Evolutionary conservation across 495 filamentous ascomycete genomes (phyloP).

Genomic region (Hyaloscypha finlandica): DNA sequence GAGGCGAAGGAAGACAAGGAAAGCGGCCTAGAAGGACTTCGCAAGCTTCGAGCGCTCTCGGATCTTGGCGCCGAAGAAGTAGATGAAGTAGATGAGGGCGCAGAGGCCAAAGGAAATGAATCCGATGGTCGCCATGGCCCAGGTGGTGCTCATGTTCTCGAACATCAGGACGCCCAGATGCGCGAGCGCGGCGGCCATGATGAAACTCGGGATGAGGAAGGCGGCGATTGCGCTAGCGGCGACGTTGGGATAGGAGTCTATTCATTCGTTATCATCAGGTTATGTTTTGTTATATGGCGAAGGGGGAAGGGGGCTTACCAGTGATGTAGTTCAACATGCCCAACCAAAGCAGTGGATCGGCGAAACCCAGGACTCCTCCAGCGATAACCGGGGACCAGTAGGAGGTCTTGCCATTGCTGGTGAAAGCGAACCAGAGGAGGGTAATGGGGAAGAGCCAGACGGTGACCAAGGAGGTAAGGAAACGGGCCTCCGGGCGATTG

Average conservation of each 20-base stretch:
- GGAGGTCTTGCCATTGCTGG: conserved; percentile 37
- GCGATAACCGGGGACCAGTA: conserved; percentile 42
- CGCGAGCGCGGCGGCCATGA: conserved; percentile 40
- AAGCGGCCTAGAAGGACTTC: background rate
- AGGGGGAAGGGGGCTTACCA: conserved; percentile 10
- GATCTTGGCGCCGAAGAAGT: conserved; percentile 39
- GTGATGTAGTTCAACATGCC: conserved; percentile 43
- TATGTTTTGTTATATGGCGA: background rate
- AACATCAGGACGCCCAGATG: conserved; percentile 44
- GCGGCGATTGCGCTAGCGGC: conserved; percentile 42
- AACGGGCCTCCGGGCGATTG: conserved; percentile 42
- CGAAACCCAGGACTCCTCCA: conserved; percentile 39
- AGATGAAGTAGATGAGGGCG: conserved; percentile 41
- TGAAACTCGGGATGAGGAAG: conserved; percentile 41
- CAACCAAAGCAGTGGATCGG: conserved; percentile 42
- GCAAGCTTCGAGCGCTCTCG: background rate
- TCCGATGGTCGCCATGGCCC: conserved; percentile 41
- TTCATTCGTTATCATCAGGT: background rate
- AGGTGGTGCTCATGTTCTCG: conserved; percentile 38
- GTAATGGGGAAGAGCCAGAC: conserved; percentile 43
- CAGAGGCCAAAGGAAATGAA: conserved; percentile 41
- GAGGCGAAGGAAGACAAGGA: background rate
- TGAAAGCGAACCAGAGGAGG: conserved; percentile 43
- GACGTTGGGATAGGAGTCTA: conserved; percentile 42
- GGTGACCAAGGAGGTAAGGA: conserved; percentile 37